Percentiles rank a stretch among this genome's conserved stretches.
phyloP scores from a whole-genome alignment of 1,284 basidiomycete species.

The Mrakiaceae sp. region DNA sequence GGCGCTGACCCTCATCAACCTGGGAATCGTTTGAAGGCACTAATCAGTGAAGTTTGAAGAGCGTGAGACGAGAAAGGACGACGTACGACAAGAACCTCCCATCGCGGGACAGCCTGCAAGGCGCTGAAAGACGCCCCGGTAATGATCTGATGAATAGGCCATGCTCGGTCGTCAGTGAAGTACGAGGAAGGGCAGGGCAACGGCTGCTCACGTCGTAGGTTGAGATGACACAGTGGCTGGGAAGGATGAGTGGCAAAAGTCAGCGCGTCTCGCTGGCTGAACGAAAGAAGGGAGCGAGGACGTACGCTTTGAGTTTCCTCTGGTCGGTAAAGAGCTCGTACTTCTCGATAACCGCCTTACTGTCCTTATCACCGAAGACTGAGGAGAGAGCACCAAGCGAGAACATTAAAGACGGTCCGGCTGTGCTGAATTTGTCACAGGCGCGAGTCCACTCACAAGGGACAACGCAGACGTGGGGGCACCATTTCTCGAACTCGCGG shows the following conservation, averaged over 20 bases:
- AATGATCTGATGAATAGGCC: background rate
- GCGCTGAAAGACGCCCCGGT: slow-evolving; percentile 31
- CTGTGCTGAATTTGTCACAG: too few species aligned
- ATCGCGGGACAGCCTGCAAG: slow-evolving; percentile 69
- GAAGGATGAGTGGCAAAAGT: background rate
- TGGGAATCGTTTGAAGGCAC: background rate
- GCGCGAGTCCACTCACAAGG: slow-evolving; percentile 39
- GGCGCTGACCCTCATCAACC: slow-evolving; percentile 21
- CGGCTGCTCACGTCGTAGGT: slow-evolving; percentile 71
- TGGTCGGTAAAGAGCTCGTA: slow-evolving; percentile 65
- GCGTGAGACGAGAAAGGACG: background rate
- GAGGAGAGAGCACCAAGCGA: background rate
- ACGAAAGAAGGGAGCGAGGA: background rate
- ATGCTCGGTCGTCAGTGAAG: background rate
- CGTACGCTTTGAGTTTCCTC: slow-evolving; percentile 34
- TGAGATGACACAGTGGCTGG: slow-evolving; percentile 65
- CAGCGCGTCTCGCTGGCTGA: slow-evolving; percentile 1
- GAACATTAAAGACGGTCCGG: too few species aligned
- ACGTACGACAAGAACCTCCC: slow-evolving; percentile 74
- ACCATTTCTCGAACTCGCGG: slow-evolving; percentile 84
- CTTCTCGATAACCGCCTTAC: slow-evolving; percentile 57
- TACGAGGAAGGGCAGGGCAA: background rate
- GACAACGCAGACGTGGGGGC: slow-evolving; percentile 64
- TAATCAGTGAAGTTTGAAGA: too few species aligned
- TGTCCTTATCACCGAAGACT: slow-evolving; percentile 12